Base-by-base conservation (phyloP, 1,284 basidiomycete species). In the Inonotus hispidus region DNA sequence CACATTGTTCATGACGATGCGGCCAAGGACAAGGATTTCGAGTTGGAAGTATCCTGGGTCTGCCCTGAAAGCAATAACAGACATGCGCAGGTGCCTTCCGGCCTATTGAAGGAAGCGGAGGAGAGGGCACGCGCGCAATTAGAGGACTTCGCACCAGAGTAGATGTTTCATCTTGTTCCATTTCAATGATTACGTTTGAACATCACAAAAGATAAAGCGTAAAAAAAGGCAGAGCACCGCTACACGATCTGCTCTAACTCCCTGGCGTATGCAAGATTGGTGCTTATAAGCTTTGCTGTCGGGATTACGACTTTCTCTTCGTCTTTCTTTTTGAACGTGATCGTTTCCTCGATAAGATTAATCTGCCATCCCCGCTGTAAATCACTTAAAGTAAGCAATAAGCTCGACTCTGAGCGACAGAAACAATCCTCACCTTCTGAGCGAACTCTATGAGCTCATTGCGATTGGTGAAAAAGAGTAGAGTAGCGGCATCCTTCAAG, bases 31-130 rank as follows among this genome's bases (percentile, higher is more conserved):
- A 97, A 97, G 72, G 91, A 95, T 58, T 99, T 99, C 68, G 97
- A 99, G 73, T 83, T 99, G 25, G 97, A 99, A 74, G 84, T 99
- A 81, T 93, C 95, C 41, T 99, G 97, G 97, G 86, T 98, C 63
- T 87, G 94, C 32, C 82, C 87, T 29, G 93, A 97, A 75, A 92
- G 91, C 23, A 86, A 88, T 29, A 86, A 85, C 53, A 75, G 88
- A 58, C 95, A 98, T 73, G 78, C 83, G 35, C 81, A 85, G 13
- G 93, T 99, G 58, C 96, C 96, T 35, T 84, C 83, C 61, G 93
- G 94, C 47, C 77, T 98, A 63, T 79, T 88, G 55, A 81, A 86
- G 27, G 93, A 95, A 71, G 97, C 96, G 43, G 92, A 97, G 70
- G 80, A 79, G 60, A 90, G 90, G 74, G 97, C 95, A 3, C 94